These are phyloP conservation scores for Lachancea cidri DNA, from an alignment of 805 yeast species.

Conservation along the genomic window DNA sequence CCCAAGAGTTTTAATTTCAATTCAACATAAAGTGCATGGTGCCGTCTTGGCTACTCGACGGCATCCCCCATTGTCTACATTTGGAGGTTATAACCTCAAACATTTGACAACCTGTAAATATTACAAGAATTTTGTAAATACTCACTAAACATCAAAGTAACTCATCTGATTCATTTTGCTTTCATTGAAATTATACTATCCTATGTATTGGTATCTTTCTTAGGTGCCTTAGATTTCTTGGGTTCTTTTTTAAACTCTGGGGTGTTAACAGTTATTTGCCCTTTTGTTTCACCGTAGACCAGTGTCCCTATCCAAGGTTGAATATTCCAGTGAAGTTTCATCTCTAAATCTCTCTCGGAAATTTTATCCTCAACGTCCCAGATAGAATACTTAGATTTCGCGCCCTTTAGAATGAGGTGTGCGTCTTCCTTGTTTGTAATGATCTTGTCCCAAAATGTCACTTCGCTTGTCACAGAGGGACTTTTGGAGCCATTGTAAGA, in stretches of 20 bases:
- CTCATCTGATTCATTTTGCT: no score
- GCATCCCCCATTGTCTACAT: no score
- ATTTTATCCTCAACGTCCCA: conserved; percentile 72
- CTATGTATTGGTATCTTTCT: background rate
- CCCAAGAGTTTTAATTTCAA: conserved; percentile 11
- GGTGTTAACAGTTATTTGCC: conserved; percentile 14
- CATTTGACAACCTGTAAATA: background rate
- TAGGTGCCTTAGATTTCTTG: background rate
- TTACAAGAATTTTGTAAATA: no score
- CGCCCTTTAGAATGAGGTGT: conserved; percentile 43
- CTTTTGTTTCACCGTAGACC: conserved; percentile 53
- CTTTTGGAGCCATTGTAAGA: conserved; percentile 54
- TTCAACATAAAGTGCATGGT: background rate
- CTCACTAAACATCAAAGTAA: no score
- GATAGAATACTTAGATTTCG: conserved; percentile 70
- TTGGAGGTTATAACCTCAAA: no score
- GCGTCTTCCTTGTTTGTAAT: conserved; percentile 58
- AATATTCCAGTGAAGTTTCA: conserved; percentile 81
- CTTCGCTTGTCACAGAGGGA: conserved; percentile 48
- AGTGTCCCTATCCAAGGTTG: conserved; percentile 89
- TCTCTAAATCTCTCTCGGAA: conserved; percentile 56
- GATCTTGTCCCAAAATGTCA: conserved; percentile 89
- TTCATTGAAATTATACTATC: no score
- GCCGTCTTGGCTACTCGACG: background rate
- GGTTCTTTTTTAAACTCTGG: conserved; percentile 5